Evolutionary conservation across 371 early-diverging fungal species (phyloP).

Genomic region (Mortierella sp.): DNA sequence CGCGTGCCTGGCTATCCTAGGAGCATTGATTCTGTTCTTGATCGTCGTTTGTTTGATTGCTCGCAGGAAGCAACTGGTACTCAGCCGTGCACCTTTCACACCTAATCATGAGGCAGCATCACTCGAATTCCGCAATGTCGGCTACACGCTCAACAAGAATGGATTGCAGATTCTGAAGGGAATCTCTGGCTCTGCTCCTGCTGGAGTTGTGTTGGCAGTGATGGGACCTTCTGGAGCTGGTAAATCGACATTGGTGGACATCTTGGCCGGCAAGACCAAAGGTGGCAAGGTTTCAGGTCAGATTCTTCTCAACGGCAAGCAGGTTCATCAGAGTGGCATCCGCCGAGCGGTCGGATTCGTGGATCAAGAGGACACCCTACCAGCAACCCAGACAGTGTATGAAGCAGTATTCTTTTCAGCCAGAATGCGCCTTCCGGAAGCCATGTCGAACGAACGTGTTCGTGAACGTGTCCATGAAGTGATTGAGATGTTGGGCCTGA

Average conservation of each 20-base stretch:
- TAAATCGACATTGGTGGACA: conserved; percentile 89
- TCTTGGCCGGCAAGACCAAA: conserved; percentile 89
- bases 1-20: conserved; percentile 30
- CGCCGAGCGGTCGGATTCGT: conserved; percentile 82
- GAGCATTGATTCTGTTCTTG: conserved; percentile 26
- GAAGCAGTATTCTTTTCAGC: conserved; percentile 88
- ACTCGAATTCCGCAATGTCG: conserved; percentile 52
- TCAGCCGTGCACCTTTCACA: conserved; percentile 28
- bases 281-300: conserved; percentile 83
- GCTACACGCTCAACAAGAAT: conserved; percentile 50
- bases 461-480: conserved; percentile 75
- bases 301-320: conserved; percentile 84
- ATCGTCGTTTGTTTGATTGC: conserved; percentile 37
- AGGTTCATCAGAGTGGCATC: conserved; percentile 64
- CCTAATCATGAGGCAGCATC: conserved; percentile 47
- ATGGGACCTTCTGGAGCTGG: conserved; percentile 76
- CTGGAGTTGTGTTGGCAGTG: conserved; percentile 67
- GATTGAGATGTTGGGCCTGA: conserved; percentile 81
- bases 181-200: conserved; percentile 47
- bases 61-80: conserved; percentile 28
- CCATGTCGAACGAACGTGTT: conserved; percentile 67
- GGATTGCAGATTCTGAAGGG: conserved; percentile 51
- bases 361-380: conserved; percentile 88
- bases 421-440: conserved; percentile 76
- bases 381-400: conserved; percentile 83